Evolutionary conservation across 2,329 filamentous ascomycete species (phyloP), one percentile per base, ranked within the genome.

Genomic region (Elsinoe fawcettii): DNA sequence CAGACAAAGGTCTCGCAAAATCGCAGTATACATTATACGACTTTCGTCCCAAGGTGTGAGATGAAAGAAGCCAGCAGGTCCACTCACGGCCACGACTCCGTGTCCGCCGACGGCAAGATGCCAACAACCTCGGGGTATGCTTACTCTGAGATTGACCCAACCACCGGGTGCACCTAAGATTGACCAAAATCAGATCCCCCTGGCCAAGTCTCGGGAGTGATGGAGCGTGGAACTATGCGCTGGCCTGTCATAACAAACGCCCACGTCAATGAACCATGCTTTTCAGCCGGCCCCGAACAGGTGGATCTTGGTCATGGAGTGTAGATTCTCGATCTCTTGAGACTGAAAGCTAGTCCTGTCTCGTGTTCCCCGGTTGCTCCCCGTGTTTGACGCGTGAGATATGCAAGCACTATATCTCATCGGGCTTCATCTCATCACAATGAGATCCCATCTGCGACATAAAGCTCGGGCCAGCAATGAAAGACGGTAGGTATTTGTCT

Each of bases 391-490:
- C n/a, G 41, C 12, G 22, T 5, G 11, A n/a, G 23, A 27, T 46
- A 46, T 46, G 41, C 41, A 25, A 25, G 20, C 20, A 46, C 41
- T 46, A 46, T 46, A 46, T 23, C 41, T 22, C 20, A 46, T 46
- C 23, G 23, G 41, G 41, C 8, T 25, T 46, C 41, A 46, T 46
- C 41, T 46, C 41, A 46, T 46, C 41, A 46, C 41, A 12, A 46
- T 46, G 41, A 25, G 41, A 46, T 46, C 41, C 12, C 41, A 46
- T 46, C 41, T 46, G 41, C 41, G 23, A 23, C 41, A 46, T 23
- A 8, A 22, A 46, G 41, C 41, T 23, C 41, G 41, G 23, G 23
- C 41, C 41, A 43, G n/a, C 41, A 12, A 9, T 25, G n/a, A n/a
- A 27, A 25, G 22, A 46, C 41, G 41, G 41, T 25, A 23, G 41